Base-by-base conservation (phyloP, 2,329 filamentous ascomycete genomes). In the Alternaria sp. region DNA sequence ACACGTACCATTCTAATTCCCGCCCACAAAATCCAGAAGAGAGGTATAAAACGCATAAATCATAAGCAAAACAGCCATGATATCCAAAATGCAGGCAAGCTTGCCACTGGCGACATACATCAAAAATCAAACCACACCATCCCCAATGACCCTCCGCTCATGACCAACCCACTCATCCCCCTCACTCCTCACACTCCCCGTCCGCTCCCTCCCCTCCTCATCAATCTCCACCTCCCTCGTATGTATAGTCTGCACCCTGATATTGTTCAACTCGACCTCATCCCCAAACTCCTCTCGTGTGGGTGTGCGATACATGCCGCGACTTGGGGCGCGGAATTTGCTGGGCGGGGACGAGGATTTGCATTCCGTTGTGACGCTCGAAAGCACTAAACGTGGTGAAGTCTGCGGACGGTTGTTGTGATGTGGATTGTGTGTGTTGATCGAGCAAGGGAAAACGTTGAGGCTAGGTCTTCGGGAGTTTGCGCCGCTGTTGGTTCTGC, bases 211-310 rank as follows among this genome's bases (percentile, higher is more conserved):
- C 19, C 40, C 36, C 40, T 57, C 61, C 32, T 57, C 57, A 25
- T 65, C 66, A 10, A 62, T 49, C 32, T 55, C 58, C 11, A 69
- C 61, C 53, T 67, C 62, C 25, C 52, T 46, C 9, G 59, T 68
- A 26, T 65, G 64, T 4, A 64, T 56, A 11, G 62, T 67, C 23
- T 65, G 59, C 30, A 73, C 71, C 10, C 59, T 50, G 3, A 73
- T 72, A 19, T 61, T 65, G 6, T 66, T 57, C 51, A 73, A 44
- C 50, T 71, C 66, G 11, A 73, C 54, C 28, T 67, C 61, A 30
- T 71, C 67, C 1, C 63, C 70, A 19, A 63, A 54, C 4, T 60
- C 56, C 1, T 52, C 54, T 9, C 15, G 25, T n/a, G 46, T 49
- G 25, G 21, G 32, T 30, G 53, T 52, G 19, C 49, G 49, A 4